Evolutionary conservation across 1,139 yeast genomes (phyloP).

Genomic region (Blastobotrys buckinghamii): DNA sequence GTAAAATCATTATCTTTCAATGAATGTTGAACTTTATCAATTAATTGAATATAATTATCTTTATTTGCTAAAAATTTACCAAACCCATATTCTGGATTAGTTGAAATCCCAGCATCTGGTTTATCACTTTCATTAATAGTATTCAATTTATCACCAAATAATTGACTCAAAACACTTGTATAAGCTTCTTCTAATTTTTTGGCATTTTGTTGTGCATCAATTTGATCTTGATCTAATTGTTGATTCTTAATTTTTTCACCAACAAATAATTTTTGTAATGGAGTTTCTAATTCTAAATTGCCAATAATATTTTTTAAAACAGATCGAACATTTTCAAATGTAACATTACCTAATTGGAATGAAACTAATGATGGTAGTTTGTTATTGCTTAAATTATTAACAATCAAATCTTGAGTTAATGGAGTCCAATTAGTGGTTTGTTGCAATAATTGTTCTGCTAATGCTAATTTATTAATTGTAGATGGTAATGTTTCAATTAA

Average conservation of each 20-base stretch:
- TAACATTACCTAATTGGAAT: slow-evolving; percentile 51
- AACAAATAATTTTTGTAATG: slow-evolving; percentile 57
- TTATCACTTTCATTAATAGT: slow-evolving; percentile 54
- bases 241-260: slow-evolving; percentile 38
- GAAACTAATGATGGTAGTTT: slow-evolving; percentile 44
- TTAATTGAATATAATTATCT: slow-evolving; percentile 40
- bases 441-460: slow-evolving; percentile 55
- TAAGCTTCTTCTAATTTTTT: slow-evolving; percentile 69
- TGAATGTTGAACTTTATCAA: slow-evolving; percentile 44
- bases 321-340: slow-evolving; percentile 39
- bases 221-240: slow-evolving; percentile 16
- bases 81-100: slow-evolving; percentile 77
- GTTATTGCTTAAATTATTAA: slow-evolving; percentile 43
- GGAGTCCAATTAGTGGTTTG: slow-evolving; percentile 54
- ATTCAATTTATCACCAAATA: slow-evolving; percentile 47
- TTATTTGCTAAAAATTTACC: slow-evolving; percentile 64
- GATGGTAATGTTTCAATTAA: slow-evolving; percentile 52
- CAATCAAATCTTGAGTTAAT: slow-evolving; percentile 70
- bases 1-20: slow-evolving; percentile 47
- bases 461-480: slow-evolving; percentile 50
- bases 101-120: slow-evolving; percentile 36
- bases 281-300: slow-evolving; percentile 48
- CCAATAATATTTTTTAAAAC: slow-evolving; percentile 46
- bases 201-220: slow-evolving; percentile 42
- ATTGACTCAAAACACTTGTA: slow-evolving; percentile 64